These are phyloP conservation scores for Prototheca cutis DNA, from an alignment of 163 green algal species.

Conservation along the genomic window DNA sequence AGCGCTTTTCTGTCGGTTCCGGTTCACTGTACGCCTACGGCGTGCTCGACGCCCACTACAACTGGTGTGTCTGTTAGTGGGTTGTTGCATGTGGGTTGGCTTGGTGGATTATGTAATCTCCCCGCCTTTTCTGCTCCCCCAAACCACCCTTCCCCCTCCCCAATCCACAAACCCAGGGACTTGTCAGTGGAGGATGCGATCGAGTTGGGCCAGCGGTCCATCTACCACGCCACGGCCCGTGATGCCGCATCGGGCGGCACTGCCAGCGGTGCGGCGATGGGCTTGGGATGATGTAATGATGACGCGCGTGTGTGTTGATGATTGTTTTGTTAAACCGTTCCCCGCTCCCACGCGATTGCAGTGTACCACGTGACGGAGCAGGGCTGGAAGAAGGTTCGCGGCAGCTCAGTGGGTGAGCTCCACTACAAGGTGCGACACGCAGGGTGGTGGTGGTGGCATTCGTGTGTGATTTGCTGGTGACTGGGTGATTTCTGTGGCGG, in stretches of 20 bases:
- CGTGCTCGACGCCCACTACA: conserved; percentile 90
- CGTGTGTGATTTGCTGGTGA: background rate
- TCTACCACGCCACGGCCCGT: conserved; percentile 98
- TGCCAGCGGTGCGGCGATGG: conserved; percentile 79
- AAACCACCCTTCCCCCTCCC: no score
- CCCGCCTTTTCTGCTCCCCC: no score
- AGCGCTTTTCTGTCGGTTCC: conserved; percentile 94
- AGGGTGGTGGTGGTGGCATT: background rate
- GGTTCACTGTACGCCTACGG: conserved; percentile 96
- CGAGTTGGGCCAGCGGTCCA: conserved; percentile 84
- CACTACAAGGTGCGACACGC: conserved; percentile 64
- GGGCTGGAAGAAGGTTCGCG: conserved; percentile 93
- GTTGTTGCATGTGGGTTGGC: background rate
- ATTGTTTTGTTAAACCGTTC: background rate
- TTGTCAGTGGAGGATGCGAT: conserved; percentile 85
- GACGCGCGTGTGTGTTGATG: background rate
- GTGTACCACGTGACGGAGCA: conserved; percentile 94
- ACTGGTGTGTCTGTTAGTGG: conserved; percentile 32
- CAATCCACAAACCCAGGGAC: conserved; percentile 67
- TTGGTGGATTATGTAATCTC: no score
- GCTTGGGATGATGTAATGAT: no score
- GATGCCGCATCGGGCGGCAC: conserved; percentile 92
- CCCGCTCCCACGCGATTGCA: conserved; percentile 17
- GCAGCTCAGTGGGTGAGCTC: conserved; percentile 88
- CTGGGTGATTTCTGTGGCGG: no score